These are phyloP conservation scores for Heimioporus punctisporus DNA, from an alignment of 1,284 basidiomycete genomes.

Conservation along the genomic window DNA sequence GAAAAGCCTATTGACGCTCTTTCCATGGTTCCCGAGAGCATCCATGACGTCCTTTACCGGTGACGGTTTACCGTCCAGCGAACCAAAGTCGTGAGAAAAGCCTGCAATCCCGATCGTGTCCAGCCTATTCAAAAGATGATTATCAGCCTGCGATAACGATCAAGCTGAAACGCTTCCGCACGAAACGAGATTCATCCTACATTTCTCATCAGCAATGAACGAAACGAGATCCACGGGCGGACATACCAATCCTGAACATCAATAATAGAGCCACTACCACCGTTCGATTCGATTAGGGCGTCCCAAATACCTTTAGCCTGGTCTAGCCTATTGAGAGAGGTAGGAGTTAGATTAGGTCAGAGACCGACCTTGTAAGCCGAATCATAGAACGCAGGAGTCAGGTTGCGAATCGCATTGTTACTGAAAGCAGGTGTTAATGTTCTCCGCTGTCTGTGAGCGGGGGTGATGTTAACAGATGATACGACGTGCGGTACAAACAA, in stretches of 20 bases:
- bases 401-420: slow-evolving; percentile 43
- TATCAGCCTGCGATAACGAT: not conserved
- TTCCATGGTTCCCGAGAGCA: not conserved
- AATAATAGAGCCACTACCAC: slow-evolving; percentile 35
- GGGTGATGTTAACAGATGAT: not conserved
- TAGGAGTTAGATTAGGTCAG: not conserved
- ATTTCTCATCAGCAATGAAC: slow-evolving; percentile 9
- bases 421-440: slow-evolving; percentile 49
- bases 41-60: not conserved
- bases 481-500: no score
- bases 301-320: slow-evolving; percentile 54
- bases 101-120: slow-evolving; percentile 64
- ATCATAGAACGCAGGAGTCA: slow-evolving; percentile 49
- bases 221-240: not conserved
- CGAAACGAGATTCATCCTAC: slow-evolving; percentile 48
- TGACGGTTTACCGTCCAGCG: slow-evolving; percentile 44
- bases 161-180: not conserved
- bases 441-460: slow-evolving; percentile 43
- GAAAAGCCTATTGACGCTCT: not conserved
- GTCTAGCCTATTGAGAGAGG: not conserved
- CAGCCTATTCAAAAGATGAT: slow-evolving; percentile 41
- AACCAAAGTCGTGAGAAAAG: slow-evolving; percentile 60
- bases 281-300: slow-evolving; percentile 38
- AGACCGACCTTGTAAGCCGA: slow-evolving; percentile 32
- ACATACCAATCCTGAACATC: slow-evolving; percentile 47